Percentiles rank a stretch among this genome's conserved stretches.
phyloP scores from a whole-genome alignment of 1,139 yeast genomes.

The Chernovozyma aurita region DNA sequence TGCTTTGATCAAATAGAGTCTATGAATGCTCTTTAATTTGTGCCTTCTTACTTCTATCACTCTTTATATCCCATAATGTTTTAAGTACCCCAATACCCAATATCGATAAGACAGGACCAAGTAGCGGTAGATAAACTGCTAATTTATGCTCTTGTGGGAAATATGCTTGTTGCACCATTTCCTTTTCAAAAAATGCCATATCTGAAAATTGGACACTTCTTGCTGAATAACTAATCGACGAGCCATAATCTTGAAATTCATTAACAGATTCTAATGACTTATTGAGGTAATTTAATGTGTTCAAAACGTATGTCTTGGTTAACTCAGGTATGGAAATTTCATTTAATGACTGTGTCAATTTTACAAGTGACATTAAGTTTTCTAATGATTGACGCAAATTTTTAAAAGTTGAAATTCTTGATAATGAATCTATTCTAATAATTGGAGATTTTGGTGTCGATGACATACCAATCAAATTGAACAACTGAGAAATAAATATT shows the following conservation, averaged over 20 bases:
- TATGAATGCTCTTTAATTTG: too few species aligned
- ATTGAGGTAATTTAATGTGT: slow-evolving; percentile 32
- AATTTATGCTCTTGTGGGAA: slow-evolving; percentile 94
- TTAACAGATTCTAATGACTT: slow-evolving; percentile 26
- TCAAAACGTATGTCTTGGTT: slow-evolving; percentile 47
- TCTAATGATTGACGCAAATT: slow-evolving; percentile 50
- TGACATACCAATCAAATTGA: slow-evolving; percentile 70
- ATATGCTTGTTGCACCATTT: slow-evolving; percentile 91
- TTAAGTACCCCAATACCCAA: slow-evolving; percentile 51
- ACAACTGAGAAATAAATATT: slow-evolving; percentile 69
- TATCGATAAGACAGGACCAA: slow-evolving; percentile 84
- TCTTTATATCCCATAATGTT: slow-evolving; percentile 20
- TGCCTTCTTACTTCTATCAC: slow-evolving; percentile 10
- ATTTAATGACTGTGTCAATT: slow-evolving; percentile 62
- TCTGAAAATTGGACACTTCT: slow-evolving; percentile 56
- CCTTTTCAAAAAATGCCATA: slow-evolving; percentile 84
- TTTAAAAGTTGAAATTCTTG: slow-evolving; percentile 52
- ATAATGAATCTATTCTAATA: slow-evolving; percentile 62
- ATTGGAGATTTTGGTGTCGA: slow-evolving; percentile 47
- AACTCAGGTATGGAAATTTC: slow-evolving; percentile 78
- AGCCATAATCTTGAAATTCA: slow-evolving; percentile 30
- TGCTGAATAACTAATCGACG: slow-evolving; percentile 52
- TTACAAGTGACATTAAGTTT: slow-evolving; percentile 65
- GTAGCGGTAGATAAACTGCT: slow-evolving; percentile 84
- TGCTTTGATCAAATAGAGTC: too few species aligned